Base-by-base conservation (phyloP, 805 yeast genomes). In the Hanseniaspora valbyensis region DNA sequence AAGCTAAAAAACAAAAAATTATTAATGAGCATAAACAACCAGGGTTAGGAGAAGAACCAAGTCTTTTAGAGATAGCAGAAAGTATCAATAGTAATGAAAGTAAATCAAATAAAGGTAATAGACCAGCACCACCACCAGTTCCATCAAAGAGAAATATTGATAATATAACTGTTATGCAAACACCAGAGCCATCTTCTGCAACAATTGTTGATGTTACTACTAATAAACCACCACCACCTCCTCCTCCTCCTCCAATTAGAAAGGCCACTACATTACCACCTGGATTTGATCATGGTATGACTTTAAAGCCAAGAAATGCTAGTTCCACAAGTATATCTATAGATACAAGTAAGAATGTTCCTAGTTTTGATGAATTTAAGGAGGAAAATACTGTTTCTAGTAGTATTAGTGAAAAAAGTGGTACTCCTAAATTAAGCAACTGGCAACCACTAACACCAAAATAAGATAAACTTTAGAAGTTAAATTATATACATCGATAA, bases 11-110 rank as follows among this genome's bases (percentile, higher is more conserved):
- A 62, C 70, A 73, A 45, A 66, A 68, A 38, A 64, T 89, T 51
- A 69, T 78, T 16, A 70, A 73, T 38, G 73, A 78, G 48, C 65
- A 90, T 33, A 82, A 84, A 58, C 73, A 75, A 33, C 74, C 70
- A 44, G 18, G 25, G 4, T 25, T 22, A 33, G n/a, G 12, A 14
- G 16, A 42, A 12, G 55, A 54, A 4, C 32, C 54, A 28, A 55
- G 54, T 36, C 28, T 56, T 25, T 40, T 56, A 25, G 57, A 56
- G 26, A 22, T 54, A 21, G 54, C 54, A 22, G 28, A 34, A 16
- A 38, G 29, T 25, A 37, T 30, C 21, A 41, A 26, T 25, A 28
- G 19, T 22, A 40, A 28, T n/a, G 25, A 18, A 12, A n/a, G 42
- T 16, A 26, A 22, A 24, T 26, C 24, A 10, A 43, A n/a, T n/a